phyloP scores from a whole-genome alignment of 106 monocot species.

The Platanthera zijinensis region DNA sequence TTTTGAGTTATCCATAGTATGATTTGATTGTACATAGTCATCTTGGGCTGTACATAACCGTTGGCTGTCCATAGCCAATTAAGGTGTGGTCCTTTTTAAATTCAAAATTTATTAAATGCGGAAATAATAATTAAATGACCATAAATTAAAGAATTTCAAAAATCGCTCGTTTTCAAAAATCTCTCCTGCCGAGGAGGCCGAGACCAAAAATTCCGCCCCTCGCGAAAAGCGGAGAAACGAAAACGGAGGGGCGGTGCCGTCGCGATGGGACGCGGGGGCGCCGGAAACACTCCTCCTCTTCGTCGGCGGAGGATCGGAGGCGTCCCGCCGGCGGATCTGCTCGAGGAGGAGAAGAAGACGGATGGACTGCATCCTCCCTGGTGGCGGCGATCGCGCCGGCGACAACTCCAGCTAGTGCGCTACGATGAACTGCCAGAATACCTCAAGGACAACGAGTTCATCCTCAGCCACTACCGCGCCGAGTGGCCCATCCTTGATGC shows the following conservation, averaged over 20 bases:
- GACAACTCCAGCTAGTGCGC: constrained; percentile 35
- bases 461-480: constrained; percentile 65
- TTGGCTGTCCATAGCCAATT: no score
- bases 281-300: neutral
- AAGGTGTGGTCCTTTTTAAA: no score
- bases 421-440: constrained; percentile 89
- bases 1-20: no score
- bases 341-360: neutral
- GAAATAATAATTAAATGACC: no score
- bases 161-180: no score
- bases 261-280: neutral
- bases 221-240: neutral
- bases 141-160: no score
- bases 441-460: constrained; percentile 90
- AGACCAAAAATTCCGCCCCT: no score
- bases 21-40: no score
- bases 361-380: neutral
- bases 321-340: neutral
- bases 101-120: no score
- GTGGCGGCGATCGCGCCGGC: constrained; percentile 1
- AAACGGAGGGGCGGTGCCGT: neutral
- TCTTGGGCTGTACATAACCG: no score
- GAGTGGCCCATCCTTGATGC: constrained; percentile 81
- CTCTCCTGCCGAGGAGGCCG: no score
- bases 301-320: constrained; percentile 4